phyloP scores from a whole-genome alignment of 768 basidiomycete genomes.

The Suillus sp. region DNA sequence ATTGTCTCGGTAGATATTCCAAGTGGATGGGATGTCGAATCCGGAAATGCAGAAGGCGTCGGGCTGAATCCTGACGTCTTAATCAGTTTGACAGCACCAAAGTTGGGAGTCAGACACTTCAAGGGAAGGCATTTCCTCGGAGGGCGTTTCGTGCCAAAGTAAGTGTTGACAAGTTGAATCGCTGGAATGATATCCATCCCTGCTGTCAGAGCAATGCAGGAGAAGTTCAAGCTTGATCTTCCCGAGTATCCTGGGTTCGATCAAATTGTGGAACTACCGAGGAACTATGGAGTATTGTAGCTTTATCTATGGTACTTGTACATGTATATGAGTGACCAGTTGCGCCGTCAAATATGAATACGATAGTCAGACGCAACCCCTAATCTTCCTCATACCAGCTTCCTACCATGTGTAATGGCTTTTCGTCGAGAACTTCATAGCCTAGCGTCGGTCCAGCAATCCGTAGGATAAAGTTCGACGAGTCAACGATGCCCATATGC shows the following conservation, averaged over 20 bases:
- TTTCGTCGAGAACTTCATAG: not conserved
- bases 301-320: not conserved
- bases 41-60: conserved; percentile 57
- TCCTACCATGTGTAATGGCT: not conserved
- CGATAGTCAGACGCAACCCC: not conserved
- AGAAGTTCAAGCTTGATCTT: conserved; percentile 77
- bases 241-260: conserved; percentile 77
- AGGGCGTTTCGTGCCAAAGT: conserved; percentile 92
- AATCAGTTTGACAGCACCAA: conserved; percentile 92
- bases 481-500: not conserved
- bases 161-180: conserved; percentile 29
- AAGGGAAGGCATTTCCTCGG: conserved; percentile 89
- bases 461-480: not conserved
- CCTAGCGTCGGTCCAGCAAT: not conserved
- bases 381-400: not conserved
- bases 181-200: not conserved
- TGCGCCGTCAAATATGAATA: not conserved
- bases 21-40: conserved; percentile 93
- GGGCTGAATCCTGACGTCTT: conserved; percentile 78
- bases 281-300: not conserved
- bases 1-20: conserved; percentile 97
- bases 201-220: conserved; percentile 59
- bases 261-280: conserved; percentile 81
- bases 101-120: conserved; percentile 79
- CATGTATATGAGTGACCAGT: not conserved